Percentiles rank a stretch among this genome's conserved stretches.
Evolutionary conservation across 208 protist species (phyloP).

Genomic region (Trypanosoma lewisi): DNA sequence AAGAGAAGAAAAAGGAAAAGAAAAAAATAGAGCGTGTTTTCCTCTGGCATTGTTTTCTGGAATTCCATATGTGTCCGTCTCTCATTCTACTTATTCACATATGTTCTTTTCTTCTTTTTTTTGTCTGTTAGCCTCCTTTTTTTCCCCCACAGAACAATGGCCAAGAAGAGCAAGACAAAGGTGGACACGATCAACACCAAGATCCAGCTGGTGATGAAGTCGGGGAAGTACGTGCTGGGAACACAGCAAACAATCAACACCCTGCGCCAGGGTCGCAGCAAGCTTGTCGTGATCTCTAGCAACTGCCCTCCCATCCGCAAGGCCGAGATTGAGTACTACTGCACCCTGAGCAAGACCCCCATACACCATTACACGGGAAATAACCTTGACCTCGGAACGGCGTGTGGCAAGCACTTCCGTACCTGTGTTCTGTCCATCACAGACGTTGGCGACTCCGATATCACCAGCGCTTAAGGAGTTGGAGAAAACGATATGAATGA

Average conservation of each 20-base stretch:
- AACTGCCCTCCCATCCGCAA: conserved; percentile 98
- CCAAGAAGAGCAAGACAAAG: conserved; percentile 95
- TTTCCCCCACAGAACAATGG: conserved; percentile 65
- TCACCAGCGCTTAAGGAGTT: conserved; percentile 65
- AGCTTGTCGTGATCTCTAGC: conserved; percentile 98
- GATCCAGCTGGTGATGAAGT: conserved; percentile 99
- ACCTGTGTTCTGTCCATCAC: conserved; percentile 96
- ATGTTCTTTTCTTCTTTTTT: conserved; percentile 16
- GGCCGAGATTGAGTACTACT: conserved; percentile 99
- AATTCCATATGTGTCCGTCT: conserved; percentile 15
- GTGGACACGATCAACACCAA: conserved; percentile 98
- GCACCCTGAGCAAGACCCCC: conserved; percentile 98
- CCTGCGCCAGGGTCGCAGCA: conserved; percentile 95
- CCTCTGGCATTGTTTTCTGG: background rate
- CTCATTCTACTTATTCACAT: conserved; percentile 15
- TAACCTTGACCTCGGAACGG: conserved; percentile 98
- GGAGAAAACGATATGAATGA: background rate
- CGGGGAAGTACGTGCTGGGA: conserved; percentile 98
- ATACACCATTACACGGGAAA: conserved; percentile 99
- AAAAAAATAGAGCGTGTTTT: conserved; percentile 3
- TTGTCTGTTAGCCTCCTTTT: conserved; percentile 12
- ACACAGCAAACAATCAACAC: conserved; percentile 97
- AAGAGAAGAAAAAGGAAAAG: conserved; percentile 9
- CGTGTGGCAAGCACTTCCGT: conserved; percentile 99
- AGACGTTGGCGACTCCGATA: conserved; percentile 96